A percentile compares a stretch with the other conserved stretches of the same genome.
Evolutionary conservation across 805 yeast species (phyloP).

Genomic region (Saccharomyces eubayanus): DNA sequence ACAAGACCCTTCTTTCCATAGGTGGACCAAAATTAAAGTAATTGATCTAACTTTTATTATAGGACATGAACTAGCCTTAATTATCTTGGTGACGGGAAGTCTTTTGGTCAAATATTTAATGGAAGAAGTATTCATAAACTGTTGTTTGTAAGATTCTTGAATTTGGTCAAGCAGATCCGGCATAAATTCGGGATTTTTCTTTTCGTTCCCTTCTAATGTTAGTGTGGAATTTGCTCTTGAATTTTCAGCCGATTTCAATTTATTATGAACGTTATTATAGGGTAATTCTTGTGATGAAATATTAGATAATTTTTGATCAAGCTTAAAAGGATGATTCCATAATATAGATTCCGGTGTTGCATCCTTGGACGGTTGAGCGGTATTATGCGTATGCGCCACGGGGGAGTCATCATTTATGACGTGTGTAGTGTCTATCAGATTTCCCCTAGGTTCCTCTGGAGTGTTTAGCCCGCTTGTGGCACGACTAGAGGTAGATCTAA

Average conservation of each 20-base stretch:
- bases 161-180: slow-evolving; percentile 21
- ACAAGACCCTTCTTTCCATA: slow-evolving; percentile 26
- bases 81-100: slow-evolving; percentile 21
- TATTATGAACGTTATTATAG: background rate
- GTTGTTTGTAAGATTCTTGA: slow-evolving; percentile 20
- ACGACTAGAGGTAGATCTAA: slow-evolving; percentile 12
- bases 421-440: background rate
- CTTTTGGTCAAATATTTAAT: slow-evolving; percentile 21
- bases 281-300: background rate
- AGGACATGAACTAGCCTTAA: slow-evolving; percentile 21
- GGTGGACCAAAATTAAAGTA: slow-evolving; percentile 21
- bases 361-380: background rate
- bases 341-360: background rate
- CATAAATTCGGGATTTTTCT: slow-evolving; percentile 12
- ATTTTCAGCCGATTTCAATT: background rate
- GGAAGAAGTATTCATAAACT: slow-evolving; percentile 19
- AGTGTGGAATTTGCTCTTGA: slow-evolving; percentile 1
- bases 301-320: background rate
- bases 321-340: background rate
- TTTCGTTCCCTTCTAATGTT: slow-evolving; percentile 3
- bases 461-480: slow-evolving; percentile 6
- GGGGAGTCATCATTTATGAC: background rate
- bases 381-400: background rate
- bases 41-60: slow-evolving; percentile 21
- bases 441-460: slow-evolving; percentile 4